Percentiles rank a stretch among this genome's conserved stretches.
Conservation (phyloP, 441 rosid species). For the Daphne laureola region DNA sequence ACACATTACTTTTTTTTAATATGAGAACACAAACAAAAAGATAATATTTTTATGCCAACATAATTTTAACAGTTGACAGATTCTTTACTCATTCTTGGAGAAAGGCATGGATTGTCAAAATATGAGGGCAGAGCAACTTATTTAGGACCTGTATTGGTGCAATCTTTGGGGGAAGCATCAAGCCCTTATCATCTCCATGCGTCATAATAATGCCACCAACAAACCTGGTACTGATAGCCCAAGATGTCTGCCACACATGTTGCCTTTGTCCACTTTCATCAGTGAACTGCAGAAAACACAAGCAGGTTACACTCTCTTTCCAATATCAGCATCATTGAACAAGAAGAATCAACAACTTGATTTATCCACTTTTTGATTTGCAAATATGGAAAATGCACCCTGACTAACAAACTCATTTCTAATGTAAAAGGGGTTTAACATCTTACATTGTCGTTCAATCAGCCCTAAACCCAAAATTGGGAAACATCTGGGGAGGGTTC, state of each 20-base stretch:
- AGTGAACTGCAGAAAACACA: constrained; percentile 45
- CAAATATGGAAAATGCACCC: no score
- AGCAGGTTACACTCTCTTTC: constrained; percentile 3
- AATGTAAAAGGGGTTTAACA: no score
- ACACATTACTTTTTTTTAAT: no score
- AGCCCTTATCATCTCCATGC: constrained; percentile 93
- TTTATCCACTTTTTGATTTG: not conserved
- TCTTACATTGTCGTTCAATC: no score
- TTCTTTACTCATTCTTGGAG: no score
- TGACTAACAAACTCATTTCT: no score
- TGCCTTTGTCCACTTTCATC: constrained; percentile 89
- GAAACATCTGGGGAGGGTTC: no score
- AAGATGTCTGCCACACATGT: constrained; percentile 94
- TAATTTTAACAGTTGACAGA: no score
- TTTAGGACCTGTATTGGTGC: constrained; percentile 80
- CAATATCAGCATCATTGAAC: not conserved
- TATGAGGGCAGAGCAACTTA: not conserved
- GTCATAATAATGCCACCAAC: constrained; percentile 95
- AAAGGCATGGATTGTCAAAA: no score
- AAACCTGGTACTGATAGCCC: constrained; percentile 93
- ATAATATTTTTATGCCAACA: no score
- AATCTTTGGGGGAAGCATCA: constrained; percentile 83
- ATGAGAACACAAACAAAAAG: no score
- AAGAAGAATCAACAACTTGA: not conserved
- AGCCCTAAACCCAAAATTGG: no score